Evolutionary conservation across 2,329 filamentous ascomycete genomes (phyloP), one percentile per base, ranked within the genome.

Genomic region (Cadophora gregata): DNA sequence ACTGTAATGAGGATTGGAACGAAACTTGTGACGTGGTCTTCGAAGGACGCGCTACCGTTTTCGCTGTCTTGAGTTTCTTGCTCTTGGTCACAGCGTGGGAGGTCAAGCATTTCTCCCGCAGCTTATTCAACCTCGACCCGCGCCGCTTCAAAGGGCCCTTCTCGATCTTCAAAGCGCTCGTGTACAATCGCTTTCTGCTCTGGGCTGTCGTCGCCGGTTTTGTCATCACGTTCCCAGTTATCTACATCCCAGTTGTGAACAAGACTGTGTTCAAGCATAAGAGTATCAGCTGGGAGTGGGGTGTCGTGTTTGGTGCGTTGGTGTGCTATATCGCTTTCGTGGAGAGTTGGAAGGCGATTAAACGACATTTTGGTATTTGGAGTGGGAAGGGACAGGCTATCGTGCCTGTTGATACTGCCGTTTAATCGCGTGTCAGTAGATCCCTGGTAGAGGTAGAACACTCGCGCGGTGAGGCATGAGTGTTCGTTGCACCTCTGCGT

Each of bases 271-370:
- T 92, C 79, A 89, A 91, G 78, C 90, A 93, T 75, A 82, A 82
- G 51, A 86, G 84, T 0, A 88, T 93, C 64, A 83, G 80, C 1
- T 92, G 89, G 88, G 90, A 93, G 74, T 93, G 90, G 90, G 88
- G 84, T 1, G 81, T 93, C 1, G 89, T 93, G 0, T 81, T 85
- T 55, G 82, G 86, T 21, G 85, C 82, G 38, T 82, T 89, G 0
- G 77, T 84, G 1, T 75, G 85, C 9, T 93, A 92, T 77, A 80
- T 92, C 59, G 78, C 78, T 0, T 84, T 90, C 9, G 82, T 92
- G 2, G 90, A 93, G 79, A 72, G 74, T 0, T 93, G 90, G 89
- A 93, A 93, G 80, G 89, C 85, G 63, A 78, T 80, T 16, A 93
- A 93, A 82, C 82, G 90, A 9, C 33, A 60, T 0, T 67, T 68